Base-by-base conservation (phyloP, 306 rosid species). In the Lathyrus aphaca region DNA sequence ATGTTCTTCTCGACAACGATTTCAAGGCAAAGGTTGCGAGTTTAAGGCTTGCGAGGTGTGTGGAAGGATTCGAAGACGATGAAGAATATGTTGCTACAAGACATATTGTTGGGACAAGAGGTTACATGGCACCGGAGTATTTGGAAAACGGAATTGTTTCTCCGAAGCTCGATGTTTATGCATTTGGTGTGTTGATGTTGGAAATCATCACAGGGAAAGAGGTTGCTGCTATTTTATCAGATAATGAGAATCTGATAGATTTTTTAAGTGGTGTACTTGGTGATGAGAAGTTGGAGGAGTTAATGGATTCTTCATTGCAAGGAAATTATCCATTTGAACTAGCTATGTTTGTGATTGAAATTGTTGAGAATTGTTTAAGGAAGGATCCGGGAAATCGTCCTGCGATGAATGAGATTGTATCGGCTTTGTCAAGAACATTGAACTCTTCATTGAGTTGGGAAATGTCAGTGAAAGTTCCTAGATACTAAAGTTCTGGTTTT, bases 61-160 rank as follows among this genome's bases (percentile, higher is more conserved):
- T 85, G 3, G 76, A 81, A 80, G 82, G 66, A 21, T 65, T 62
- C 38, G 89, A 79, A 2, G 42, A 62, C 3, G 37, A 39, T 64
- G 89, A 84, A 0, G 70, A 88, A 56, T 86, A 87, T 77, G 68
- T 88, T 19, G 66, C 82, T 74, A 88, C 99, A 7, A 80, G 83
- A 64, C 95, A 91, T 79, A 88, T 94, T 58, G 91, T 94, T 53
- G 96, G 99, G 32, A 94, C 89, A 37, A 81, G 90, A 78, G 97
- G 99, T 50, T 94, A 87, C 66, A 85, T 91, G 96, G 90, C 97
- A 57, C 97, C 97, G 0, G 99, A 94, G 85, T 91, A 91, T 79
- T 68, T 90, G 69, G 97, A 90, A 79, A 58, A 91, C 43, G 99
- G 99, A 32, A 14, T 94, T 56, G 76, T 91, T 1, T 94, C 99